Percentiles rank a stretch among this genome's conserved stretches.
These are phyloP conservation scores for Hymenoscyphus scutula DNA, from an alignment of 2,329 filamentous ascomycete species.

Conservation along the genomic window DNA sequence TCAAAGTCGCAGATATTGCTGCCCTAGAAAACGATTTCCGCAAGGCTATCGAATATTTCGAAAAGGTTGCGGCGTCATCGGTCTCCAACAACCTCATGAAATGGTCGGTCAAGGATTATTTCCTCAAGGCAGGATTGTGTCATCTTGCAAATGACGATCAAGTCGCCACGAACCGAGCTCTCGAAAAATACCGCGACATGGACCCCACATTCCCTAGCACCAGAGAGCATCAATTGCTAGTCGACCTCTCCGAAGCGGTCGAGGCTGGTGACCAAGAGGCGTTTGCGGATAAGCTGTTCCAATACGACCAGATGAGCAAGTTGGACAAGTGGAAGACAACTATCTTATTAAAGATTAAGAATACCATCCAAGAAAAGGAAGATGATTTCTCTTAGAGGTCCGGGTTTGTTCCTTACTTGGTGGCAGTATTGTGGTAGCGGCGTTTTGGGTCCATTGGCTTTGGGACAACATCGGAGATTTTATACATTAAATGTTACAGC, in stretches of 20 bases:
- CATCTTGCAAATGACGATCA: constrained; percentile 72
- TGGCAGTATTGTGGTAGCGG: constrained; percentile 1
- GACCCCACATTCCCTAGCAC: constrained; percentile 75
- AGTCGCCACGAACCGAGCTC: constrained; percentile 73
- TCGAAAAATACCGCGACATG: constrained; percentile 78
- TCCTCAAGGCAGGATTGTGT: constrained; percentile 91
- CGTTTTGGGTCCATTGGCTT: constrained; percentile 16
- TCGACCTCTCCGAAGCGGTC: constrained; percentile 72
- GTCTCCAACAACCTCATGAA: constrained; percentile 91
- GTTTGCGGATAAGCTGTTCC: constrained; percentile 83
- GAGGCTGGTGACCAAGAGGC: constrained; percentile 76
- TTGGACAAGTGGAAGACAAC: constrained; percentile 97
- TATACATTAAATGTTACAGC: constrained; percentile 3
- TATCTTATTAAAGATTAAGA: constrained; percentile 78
- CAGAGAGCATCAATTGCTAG: constrained; percentile 77
- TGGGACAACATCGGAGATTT: constrained; percentile 6
- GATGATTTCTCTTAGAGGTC: constrained; percentile 62
- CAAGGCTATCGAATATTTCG: constrained; percentile 77
- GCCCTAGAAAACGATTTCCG: constrained; percentile 82
- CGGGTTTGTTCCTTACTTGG: not conserved
- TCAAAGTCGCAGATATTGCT: constrained; percentile 87
- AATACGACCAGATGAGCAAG: constrained; percentile 89
- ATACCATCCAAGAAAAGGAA: constrained; percentile 68
- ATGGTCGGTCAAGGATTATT: constrained; percentile 93
- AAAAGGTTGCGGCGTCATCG: constrained; percentile 74